Conservation (phyloP, 768 basidiomycete genomes). For the Panellus pusillus region DNA sequence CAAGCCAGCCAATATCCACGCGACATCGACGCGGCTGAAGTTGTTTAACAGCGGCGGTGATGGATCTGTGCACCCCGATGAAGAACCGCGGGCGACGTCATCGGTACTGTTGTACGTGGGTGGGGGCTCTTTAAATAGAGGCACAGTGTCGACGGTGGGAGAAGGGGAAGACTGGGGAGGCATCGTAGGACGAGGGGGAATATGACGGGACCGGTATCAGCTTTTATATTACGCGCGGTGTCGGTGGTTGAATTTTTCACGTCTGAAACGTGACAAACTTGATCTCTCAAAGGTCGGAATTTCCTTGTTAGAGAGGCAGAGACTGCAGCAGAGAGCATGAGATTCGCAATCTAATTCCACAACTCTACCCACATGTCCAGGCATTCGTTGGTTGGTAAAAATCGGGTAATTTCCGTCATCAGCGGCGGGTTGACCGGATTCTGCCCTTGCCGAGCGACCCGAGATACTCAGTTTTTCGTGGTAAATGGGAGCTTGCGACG, state of each 20-base stretch:
- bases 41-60: slow-evolving; percentile 36
- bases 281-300: slow-evolving; percentile 24
- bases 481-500: too few relatives aligned
- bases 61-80: slow-evolving; percentile 29
- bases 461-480: slow-evolving; percentile 6
- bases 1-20: slow-evolving; percentile 73
- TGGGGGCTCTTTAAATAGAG: slow-evolving; percentile 53
- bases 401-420: slow-evolving; percentile 14
- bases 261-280: slow-evolving; percentile 37
- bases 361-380: slow-evolving; percentile 39
- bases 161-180: slow-evolving; percentile 40
- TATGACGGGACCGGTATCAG: slow-evolving; percentile 14
- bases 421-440: slow-evolving; percentile 10
- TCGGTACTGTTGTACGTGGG: slow-evolving; percentile 49
- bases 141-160: slow-evolving; percentile 46
- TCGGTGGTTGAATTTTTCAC: slow-evolving; percentile 24
- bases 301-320: slow-evolving; percentile 24
- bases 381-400: slow-evolving; percentile 22
- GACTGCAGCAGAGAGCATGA: slow-evolving; percentile 31
- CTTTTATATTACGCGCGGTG: slow-evolving; percentile 22
- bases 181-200: slow-evolving; percentile 37
- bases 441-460: slow-evolving; percentile 7
- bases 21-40: slow-evolving; percentile 53
- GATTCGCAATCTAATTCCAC: slow-evolving; percentile 37
- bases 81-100: slow-evolving; percentile 35